Percentiles rank a stretch among this genome's conserved stretches.
These are phyloP conservation scores for Trichophyton mentagrophytes DNA, from an alignment of 2,329 filamentous ascomycete genomes.

Conservation along the genomic window DNA sequence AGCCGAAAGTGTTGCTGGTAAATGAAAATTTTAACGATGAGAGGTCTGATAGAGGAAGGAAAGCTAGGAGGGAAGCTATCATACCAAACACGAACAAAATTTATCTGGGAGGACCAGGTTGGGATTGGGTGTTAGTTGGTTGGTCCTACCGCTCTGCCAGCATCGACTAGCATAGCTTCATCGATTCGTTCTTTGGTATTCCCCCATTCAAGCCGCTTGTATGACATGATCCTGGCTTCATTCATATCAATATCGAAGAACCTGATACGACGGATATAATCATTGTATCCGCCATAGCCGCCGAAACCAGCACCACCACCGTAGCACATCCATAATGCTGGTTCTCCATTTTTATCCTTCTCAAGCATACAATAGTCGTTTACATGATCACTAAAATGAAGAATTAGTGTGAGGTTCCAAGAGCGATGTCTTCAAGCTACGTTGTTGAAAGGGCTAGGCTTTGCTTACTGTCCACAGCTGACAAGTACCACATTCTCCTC, in stretches of 20 bases:
- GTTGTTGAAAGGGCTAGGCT: not conserved
- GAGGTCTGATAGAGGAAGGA: not conserved
- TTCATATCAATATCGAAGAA: constrained; percentile 93
- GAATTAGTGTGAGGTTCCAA: not conserved
- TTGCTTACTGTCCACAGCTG: constrained; percentile 73
- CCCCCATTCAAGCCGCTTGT: constrained; percentile 71
- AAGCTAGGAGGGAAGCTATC: not conserved
- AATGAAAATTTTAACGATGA: not conserved
- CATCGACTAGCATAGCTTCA: constrained; percentile 50
- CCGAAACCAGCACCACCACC: constrained; percentile 84
- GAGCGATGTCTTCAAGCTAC: not conserved
- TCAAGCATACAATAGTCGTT: constrained; percentile 89
- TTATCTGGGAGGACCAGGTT: not conserved
- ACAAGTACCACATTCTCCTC: constrained; percentile 77
- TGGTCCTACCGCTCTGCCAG: constrained; percentile 38
- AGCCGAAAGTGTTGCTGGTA: not conserved
- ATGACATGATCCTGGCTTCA: constrained; percentile 74
- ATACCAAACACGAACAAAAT: not conserved
- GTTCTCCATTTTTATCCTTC: constrained; percentile 41
- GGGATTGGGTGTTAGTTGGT: not conserved
- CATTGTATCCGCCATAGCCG: constrained; percentile 83
- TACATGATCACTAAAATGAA: constrained; percentile 59
- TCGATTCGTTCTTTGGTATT: constrained; percentile 41
- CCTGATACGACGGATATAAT: constrained; percentile 69
- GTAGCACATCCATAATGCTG: constrained; percentile 95